Evolutionary conservation across 495 filamentous ascomycete genomes (phyloP).

Genomic region (Penicillium chermesinum): DNA sequence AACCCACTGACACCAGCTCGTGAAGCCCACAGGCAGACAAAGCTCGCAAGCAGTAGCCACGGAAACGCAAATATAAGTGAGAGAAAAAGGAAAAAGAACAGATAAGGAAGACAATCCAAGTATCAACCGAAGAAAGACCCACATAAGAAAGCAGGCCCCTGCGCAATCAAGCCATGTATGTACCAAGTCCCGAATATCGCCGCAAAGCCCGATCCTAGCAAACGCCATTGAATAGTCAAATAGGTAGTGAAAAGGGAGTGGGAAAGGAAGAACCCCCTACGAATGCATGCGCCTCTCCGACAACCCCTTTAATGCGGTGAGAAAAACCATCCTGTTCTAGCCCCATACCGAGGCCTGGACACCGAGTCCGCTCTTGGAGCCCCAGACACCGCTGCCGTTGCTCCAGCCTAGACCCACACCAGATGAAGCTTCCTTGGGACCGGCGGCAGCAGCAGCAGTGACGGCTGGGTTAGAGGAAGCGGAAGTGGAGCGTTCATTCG

Average conservation of each 20-base stretch:
- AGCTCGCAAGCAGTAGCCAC: too few relatives aligned
- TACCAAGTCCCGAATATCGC: background rate
- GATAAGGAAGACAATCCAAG: too few relatives aligned
- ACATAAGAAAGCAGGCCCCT: too few relatives aligned
- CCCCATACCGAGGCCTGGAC: constrained; percentile 77
- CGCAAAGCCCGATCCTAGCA: background rate
- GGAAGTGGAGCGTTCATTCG: constrained; percentile 57
- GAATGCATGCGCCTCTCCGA: background rate
- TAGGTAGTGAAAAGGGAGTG: background rate
- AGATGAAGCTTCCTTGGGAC: constrained; percentile 45
- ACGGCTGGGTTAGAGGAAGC: constrained; percentile 56
- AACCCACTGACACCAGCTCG: background rate
- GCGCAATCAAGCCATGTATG: too few relatives aligned
- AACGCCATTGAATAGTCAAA: background rate
- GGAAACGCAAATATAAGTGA: too few relatives aligned
- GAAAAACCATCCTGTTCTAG: constrained; percentile 31
- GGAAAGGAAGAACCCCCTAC: background rate
- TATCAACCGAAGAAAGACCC: background rate
- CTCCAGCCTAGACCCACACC: constrained; percentile 64
- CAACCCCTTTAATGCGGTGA: background rate
- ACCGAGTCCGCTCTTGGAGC: constrained; percentile 62
- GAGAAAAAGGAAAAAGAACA: too few relatives aligned
- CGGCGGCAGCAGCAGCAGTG: constrained; percentile 23
- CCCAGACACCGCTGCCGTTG: constrained; percentile 68
- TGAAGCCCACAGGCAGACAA: background rate